These are phyloP conservation scores for Hippophae gyantsensis DNA, from an alignment of 306 rosid species.

Conservation along the genomic window DNA sequence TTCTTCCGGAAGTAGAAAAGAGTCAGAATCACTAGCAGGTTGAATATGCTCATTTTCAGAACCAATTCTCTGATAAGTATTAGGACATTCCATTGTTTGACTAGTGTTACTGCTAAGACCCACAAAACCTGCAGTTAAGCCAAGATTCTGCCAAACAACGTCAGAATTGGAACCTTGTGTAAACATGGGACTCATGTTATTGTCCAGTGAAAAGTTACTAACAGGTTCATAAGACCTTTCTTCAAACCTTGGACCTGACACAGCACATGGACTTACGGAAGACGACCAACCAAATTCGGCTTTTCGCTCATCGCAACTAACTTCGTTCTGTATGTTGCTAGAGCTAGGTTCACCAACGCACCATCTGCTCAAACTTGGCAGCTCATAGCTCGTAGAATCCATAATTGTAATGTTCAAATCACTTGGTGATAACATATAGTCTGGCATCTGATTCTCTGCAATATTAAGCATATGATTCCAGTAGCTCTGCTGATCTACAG, in stretches of 20 bases:
- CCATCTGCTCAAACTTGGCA: constrained; percentile 63
- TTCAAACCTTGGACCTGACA: constrained; percentile 45
- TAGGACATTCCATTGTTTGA: constrained; percentile 40
- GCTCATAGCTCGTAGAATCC: constrained; percentile 48
- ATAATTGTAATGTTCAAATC: constrained; percentile 49
- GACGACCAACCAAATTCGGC: constrained; percentile 67
- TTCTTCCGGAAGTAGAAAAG: constrained; percentile 52
- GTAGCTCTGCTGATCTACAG: constrained; percentile 54
- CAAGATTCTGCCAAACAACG: constrained; percentile 39
- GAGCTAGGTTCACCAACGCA: constrained; percentile 86
- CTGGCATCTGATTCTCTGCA: constrained; percentile 47
- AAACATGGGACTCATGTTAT: constrained; percentile 41
- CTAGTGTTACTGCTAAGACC: constrained; percentile 30
- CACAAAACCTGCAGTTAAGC: constrained; percentile 50
- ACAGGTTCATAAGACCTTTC: constrained; percentile 42
- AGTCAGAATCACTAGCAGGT: constrained; percentile 37
- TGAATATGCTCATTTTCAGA: constrained; percentile 40
- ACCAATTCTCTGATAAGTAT: constrained; percentile 47
- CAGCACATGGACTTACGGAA: constrained; percentile 38
- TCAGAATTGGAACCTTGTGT: constrained; percentile 44
- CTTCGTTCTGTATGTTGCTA: constrained; percentile 42
- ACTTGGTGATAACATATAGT: constrained; percentile 39
- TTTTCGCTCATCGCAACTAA: constrained; percentile 45
- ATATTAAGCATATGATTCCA: constrained; percentile 60
- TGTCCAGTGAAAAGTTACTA: constrained; percentile 41